Conservation (phyloP, 2,329 filamentous ascomycete genomes). For the Xylariales sp. region DNA sequence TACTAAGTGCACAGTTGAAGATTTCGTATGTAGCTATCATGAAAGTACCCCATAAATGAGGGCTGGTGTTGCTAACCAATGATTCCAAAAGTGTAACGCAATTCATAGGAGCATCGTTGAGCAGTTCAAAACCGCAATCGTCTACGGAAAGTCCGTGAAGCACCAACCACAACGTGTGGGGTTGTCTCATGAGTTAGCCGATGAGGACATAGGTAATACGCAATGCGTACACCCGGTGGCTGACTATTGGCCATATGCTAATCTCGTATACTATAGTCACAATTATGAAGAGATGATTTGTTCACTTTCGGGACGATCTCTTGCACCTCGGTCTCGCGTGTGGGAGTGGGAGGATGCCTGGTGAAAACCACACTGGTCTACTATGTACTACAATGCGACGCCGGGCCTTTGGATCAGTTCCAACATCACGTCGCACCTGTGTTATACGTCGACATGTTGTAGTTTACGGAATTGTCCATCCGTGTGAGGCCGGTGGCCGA, state of each 20-base stretch:
- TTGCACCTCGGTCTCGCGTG: slow-evolving; percentile 45
- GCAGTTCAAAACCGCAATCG: slow-evolving; percentile 93
- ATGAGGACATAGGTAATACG: slow-evolving; percentile 90
- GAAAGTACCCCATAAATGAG: slow-evolving; percentile 36
- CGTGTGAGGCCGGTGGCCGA: slow-evolving; percentile 48
- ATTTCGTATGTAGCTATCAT: slow-evolving; percentile 79
- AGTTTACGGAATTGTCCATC: slow-evolving; percentile 42
- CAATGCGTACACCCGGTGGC: slow-evolving; percentile 36
- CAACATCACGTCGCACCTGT: slow-evolving; percentile 35
- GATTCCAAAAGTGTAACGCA: slow-evolving; percentile 79
- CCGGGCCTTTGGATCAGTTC: slow-evolving; percentile 42
- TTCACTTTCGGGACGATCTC: slow-evolving; percentile 37
- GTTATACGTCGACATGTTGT: slow-evolving; percentile 40
- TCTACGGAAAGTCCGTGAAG: slow-evolving; percentile 98
- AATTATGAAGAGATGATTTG: slow-evolving; percentile 73
- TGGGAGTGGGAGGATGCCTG: slow-evolving; percentile 30
- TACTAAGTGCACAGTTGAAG: slow-evolving; percentile 88
- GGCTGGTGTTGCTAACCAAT: slow-evolving; percentile 53
- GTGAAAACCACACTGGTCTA: slow-evolving; percentile 34
- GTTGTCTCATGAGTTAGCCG: slow-evolving; percentile 87
- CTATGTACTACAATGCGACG: slow-evolving; percentile 39
- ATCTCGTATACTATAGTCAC: slow-evolving; percentile 60
- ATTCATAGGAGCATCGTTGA: slow-evolving; percentile 97
- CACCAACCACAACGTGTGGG: slow-evolving; percentile 98
- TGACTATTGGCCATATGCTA: slow-evolving; percentile 41